A percentile compares a stretch with the other conserved stretches of the same genome.
Conservation (phyloP, 768 basidiomycete genomes). For the Russula olivacea region DNA sequence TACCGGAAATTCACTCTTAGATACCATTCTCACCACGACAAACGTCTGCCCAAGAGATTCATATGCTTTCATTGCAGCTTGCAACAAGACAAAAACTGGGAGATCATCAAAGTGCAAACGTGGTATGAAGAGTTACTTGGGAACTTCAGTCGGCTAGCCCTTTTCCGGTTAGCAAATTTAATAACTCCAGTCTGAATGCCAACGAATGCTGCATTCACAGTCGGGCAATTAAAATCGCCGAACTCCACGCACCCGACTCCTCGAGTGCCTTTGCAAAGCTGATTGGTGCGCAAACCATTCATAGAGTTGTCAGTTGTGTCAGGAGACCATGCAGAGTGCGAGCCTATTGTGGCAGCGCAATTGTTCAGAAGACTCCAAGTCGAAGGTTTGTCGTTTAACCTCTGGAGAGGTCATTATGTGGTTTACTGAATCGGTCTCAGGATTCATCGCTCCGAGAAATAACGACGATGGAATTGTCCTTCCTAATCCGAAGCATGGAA, state of each 20-base stretch:
- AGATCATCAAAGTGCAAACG: slow-evolving; percentile 52
- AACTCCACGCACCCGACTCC: slow-evolving; percentile 41
- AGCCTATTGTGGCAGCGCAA: slow-evolving; percentile 50
- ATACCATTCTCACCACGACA: slow-evolving; percentile 56
- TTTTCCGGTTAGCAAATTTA: slow-evolving; percentile 50
- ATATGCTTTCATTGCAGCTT: slow-evolving; percentile 62
- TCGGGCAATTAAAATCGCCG: slow-evolving; percentile 65
- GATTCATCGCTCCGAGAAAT: slow-evolving; percentile 52
- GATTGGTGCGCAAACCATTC: slow-evolving; percentile 44
- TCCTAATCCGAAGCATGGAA: slow-evolving; percentile 36
- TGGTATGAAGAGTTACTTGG: slow-evolving; percentile 54
- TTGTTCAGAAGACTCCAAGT: slow-evolving; percentile 63
- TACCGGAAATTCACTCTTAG: slow-evolving; percentile 32
- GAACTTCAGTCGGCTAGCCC: slow-evolving; percentile 62
- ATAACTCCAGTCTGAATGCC: background rate
- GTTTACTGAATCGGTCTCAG: slow-evolving; percentile 33
- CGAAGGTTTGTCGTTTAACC: slow-evolving; percentile 44
- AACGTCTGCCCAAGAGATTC: slow-evolving; percentile 54
- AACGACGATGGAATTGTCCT: slow-evolving; percentile 36
- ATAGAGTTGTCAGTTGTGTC: background rate
- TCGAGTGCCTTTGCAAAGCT: slow-evolving; percentile 50
- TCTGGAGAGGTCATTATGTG: background rate
- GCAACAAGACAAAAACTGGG: slow-evolving; percentile 53
- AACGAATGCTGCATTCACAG: slow-evolving; percentile 31
- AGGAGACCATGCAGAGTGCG: slow-evolving; percentile 40